Conservation (phyloP, 176 grass and related monocot species). For the Paspalum notatum region DNA sequence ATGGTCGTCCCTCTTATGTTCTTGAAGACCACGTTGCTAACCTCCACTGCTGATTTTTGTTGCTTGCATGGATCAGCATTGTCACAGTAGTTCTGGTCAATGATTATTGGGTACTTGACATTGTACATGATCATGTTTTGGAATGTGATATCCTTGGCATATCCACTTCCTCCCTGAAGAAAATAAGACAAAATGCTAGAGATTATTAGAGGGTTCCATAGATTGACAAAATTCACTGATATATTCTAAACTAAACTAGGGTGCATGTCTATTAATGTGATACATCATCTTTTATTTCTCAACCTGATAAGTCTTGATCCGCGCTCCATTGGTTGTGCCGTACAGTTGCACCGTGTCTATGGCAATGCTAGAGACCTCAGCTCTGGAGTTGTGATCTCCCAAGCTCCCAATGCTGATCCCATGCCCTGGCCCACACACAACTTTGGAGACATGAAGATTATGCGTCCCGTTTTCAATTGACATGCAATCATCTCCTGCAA, state of each 20-base stretch:
- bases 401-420: conserved; percentile 68
- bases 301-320: conserved; percentile 61
- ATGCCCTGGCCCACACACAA: conserved; percentile 42
- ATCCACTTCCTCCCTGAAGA: conserved; percentile 48
- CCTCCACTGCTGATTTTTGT: conserved; percentile 48
- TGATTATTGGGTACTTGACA: conserved; percentile 64
- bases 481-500: conserved; percentile 39
- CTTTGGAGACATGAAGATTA: background rate
- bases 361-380: conserved; percentile 47
- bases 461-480: conserved; percentile 40
- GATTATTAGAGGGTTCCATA: too few relatives aligned
- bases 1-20: conserved; percentile 73
- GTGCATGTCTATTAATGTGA: too few relatives aligned
- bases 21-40: conserved; percentile 51
- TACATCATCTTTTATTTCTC: too few relatives aligned
- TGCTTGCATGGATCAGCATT: conserved; percentile 13
- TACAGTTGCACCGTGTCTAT: conserved; percentile 37
- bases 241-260: too few relatives aligned
- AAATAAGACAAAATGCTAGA: too few relatives aligned
- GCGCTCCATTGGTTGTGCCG: conserved; percentile 60
- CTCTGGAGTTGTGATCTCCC: conserved; percentile 31
- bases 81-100: conserved; percentile 63
- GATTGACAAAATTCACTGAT: too few relatives aligned
- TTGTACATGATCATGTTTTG: conserved; percentile 55
- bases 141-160: conserved; percentile 51